These are phyloP conservation scores for Colletotrichum agaves DNA, from an alignment of 2,329 filamentous ascomycete genomes.

Conservation along the genomic window DNA sequence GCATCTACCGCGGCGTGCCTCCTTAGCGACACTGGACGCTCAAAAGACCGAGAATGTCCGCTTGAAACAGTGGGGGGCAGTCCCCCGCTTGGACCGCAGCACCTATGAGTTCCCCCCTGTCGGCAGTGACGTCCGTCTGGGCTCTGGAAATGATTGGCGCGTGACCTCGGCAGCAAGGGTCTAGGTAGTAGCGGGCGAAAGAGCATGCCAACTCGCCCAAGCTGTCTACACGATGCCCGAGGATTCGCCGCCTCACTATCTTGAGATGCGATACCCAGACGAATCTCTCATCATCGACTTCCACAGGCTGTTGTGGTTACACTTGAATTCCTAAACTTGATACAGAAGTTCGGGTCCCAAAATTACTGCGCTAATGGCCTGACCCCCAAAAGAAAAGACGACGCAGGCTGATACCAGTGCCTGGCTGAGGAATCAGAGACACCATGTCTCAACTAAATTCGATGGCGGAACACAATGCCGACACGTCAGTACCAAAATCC, in stretches of 20 bases:
- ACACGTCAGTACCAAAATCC: not conserved
- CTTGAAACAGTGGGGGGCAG: slow-evolving; percentile 30
- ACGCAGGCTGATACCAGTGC: too few relatives aligned
- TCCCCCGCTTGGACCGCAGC: slow-evolving; percentile 20
- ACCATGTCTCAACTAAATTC: slow-evolving; percentile 6
- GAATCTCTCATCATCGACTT: not conserved
- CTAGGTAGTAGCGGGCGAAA: slow-evolving; percentile 17
- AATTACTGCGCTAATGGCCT: not conserved
- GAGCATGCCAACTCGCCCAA: slow-evolving; percentile 4
- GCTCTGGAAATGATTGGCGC: slow-evolving; percentile 30
- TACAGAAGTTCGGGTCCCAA: too few relatives aligned
- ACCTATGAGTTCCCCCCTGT: slow-evolving; percentile 8
- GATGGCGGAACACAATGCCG: not conserved
- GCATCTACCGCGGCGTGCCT: slow-evolving; percentile 22
- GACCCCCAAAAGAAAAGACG: not conserved
- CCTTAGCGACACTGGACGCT: not conserved
- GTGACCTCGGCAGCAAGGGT: slow-evolving; percentile 34
- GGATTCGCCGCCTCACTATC: slow-evolving; percentile 7
- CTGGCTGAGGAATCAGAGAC: not conserved
- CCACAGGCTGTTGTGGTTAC: too few relatives aligned
- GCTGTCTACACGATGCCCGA: not conserved
- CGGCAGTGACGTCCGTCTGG: slow-evolving; percentile 23
- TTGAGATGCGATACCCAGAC: slow-evolving; percentile 10
- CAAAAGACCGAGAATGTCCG: not conserved
- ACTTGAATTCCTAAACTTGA: too few relatives aligned